These are phyloP conservation scores for Citeromyces nyonsensis DNA, from an alignment of 805 yeast genomes.

Conservation along the genomic window DNA sequence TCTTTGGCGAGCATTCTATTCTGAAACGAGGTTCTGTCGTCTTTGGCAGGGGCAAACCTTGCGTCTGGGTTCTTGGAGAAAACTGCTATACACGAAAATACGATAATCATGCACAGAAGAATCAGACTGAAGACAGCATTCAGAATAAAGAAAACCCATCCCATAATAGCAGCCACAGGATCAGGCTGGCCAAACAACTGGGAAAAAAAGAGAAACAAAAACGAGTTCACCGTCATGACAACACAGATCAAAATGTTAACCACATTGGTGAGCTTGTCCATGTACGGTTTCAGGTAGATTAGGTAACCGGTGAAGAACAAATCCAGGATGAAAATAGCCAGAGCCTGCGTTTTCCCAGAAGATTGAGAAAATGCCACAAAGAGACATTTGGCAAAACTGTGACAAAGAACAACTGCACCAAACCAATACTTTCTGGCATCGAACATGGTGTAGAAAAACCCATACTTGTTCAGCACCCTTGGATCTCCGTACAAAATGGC, in stretches of 20 bases:
- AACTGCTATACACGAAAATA: slow-evolving; percentile 44
- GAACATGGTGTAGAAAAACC: slow-evolving; percentile 84
- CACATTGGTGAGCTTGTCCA: slow-evolving; percentile 73
- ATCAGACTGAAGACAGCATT: slow-evolving; percentile 81
- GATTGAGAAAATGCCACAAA: slow-evolving; percentile 70
- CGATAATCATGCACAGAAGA: slow-evolving; percentile 54
- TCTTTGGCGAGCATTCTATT: slow-evolving; percentile 2
- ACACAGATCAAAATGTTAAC: slow-evolving; percentile 59
- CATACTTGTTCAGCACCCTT: slow-evolving; percentile 59
- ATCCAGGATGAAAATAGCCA: slow-evolving; percentile 66
- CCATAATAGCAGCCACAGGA: slow-evolving; percentile 75
- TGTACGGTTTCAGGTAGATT: slow-evolving; percentile 54
- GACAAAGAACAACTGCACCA: slow-evolving; percentile 46
- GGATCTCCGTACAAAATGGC: slow-evolving; percentile 75
- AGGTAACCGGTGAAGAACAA: slow-evolving; percentile 50
- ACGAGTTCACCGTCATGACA: slow-evolving; percentile 65
- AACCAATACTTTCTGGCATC: slow-evolving; percentile 75
- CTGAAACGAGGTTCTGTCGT: slow-evolving; percentile 87
- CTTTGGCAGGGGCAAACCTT: slow-evolving; percentile 76
- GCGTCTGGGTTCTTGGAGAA: slow-evolving; percentile 80
- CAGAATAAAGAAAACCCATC: slow-evolving; percentile 75
- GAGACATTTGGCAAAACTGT: slow-evolving; percentile 49
- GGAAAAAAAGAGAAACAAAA: slow-evolving; percentile 76
- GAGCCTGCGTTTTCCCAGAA: slow-evolving; percentile 70
- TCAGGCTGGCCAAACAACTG: slow-evolving; percentile 71